These are phyloP conservation scores for Zygosaccharomyces pseudorouxii DNA, from an alignment of 805 yeast species.

Conservation along the genomic window DNA sequence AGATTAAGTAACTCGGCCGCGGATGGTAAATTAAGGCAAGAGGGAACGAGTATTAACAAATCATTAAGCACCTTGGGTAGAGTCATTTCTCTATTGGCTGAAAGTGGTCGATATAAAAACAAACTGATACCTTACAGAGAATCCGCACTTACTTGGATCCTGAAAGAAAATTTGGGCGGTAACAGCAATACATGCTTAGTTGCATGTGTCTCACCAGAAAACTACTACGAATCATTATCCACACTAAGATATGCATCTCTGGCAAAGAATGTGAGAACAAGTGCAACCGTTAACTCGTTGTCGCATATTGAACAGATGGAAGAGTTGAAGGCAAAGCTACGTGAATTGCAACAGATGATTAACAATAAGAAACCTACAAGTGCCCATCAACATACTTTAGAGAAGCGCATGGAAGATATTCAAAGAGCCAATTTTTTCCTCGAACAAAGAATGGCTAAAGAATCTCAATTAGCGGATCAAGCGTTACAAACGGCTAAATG, in stretches of 20 bases:
- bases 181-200: conserved; percentile 78
- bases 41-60: conserved; percentile 80
- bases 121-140: conserved; percentile 64
- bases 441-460: conserved; percentile 16
- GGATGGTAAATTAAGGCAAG: conserved; percentile 57
- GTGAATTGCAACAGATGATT: conserved; percentile 39
- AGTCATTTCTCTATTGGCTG: conserved; percentile 71
- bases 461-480: conserved; percentile 8
- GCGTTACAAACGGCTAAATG: neutral
- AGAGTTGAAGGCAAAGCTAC: conserved; percentile 37
- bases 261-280: conserved; percentile 63
- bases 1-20: conserved; percentile 58
- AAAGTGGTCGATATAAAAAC: conserved; percentile 42
- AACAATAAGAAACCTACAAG: conserved; percentile 14
- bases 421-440: conserved; percentile 15
- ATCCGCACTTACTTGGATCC: conserved; percentile 69
- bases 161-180: conserved; percentile 80
- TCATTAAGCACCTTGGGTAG: conserved; percentile 75
- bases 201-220: conserved; percentile 80
- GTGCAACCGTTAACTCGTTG: conserved; percentile 49
- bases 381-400: conserved; percentile 13
- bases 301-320: conserved; percentile 30
- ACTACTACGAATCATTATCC: conserved; percentile 70
- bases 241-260: conserved; percentile 75
- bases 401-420: conserved; percentile 27